Percentiles rank a stretch among this genome's conserved stretches.
phyloP scores from a whole-genome alignment of 176 grass and related monocot genomes.

The Juncus effusus region DNA sequence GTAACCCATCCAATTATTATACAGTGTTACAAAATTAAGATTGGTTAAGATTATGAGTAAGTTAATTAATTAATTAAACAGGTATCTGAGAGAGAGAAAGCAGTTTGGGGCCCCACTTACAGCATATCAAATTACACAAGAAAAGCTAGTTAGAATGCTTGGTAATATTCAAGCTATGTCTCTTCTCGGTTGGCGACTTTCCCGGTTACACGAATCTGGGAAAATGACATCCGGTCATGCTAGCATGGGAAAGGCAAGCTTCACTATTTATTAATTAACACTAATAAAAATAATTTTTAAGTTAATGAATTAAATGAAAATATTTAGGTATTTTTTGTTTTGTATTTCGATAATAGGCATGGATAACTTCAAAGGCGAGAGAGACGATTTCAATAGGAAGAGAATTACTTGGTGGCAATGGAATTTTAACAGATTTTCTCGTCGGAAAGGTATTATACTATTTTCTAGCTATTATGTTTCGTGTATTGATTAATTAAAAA shows the following conservation, averaged over 20 bases:
- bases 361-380: conserved; percentile 49
- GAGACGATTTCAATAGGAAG: conserved; percentile 51
- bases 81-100: conserved; percentile 61
- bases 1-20: not conserved
- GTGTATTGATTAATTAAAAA: too few relatives aligned
- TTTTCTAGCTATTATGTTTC: not conserved
- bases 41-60: not conserved
- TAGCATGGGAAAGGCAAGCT: conserved; percentile 43
- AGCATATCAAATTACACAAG: conserved; percentile 57
- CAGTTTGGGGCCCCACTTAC: conserved; percentile 56
- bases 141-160: conserved; percentile 56
- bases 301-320: too few relatives aligned
- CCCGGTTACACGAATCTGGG: conserved; percentile 38
- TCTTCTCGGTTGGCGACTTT: conserved; percentile 46
- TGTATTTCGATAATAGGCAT: conserved; percentile 31
- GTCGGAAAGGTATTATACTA: conserved; percentile 43
- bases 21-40: not conserved
- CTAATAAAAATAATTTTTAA: not conserved
- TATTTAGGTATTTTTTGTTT: not conserved
- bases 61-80: conserved; percentile 17
- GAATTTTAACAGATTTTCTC: conserved; percentile 64
- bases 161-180: conserved; percentile 66
- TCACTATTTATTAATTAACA: not conserved
- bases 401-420: conserved; percentile 61
- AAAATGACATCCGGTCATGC: conserved; percentile 51